phyloP scores from a whole-genome alignment of 495 filamentous ascomycete genomes.

The Trichoderma virens region DNA sequence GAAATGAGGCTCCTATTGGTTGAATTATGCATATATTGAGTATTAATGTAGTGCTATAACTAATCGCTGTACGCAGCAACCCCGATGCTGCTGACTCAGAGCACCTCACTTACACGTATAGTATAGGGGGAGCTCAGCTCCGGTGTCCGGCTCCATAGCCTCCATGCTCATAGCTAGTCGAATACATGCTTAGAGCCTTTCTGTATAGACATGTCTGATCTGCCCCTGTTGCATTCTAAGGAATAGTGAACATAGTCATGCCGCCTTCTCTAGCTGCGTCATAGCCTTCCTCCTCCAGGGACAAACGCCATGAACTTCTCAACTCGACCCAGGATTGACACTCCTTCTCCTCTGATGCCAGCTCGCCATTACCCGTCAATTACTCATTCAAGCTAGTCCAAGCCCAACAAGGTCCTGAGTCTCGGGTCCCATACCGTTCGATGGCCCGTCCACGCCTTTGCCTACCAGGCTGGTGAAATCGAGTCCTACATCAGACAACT shows the following conservation, averaged over 20 bases:
- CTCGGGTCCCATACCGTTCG: conserved; percentile 13
- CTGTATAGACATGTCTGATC: too few species aligned
- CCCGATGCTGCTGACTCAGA: too few species aligned
- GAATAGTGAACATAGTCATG: not conserved
- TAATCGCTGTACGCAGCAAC: too few species aligned
- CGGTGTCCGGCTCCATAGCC: too few species aligned
- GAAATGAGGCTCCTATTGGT: too few species aligned
- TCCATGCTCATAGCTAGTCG: too few species aligned
- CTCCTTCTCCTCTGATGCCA: not conserved
- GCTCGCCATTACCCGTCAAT: not conserved
- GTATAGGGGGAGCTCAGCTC: too few species aligned
- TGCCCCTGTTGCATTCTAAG: not conserved
- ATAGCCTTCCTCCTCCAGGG: not conserved
- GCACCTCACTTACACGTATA: too few species aligned
- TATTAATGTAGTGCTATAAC: too few species aligned
- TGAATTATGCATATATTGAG: too few species aligned
- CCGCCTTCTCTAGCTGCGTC: not conserved
- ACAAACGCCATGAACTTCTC: not conserved
- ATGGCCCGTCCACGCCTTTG: conserved; percentile 22
- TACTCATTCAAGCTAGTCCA: conserved; percentile 25
- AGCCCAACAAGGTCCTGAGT: conserved; percentile 30
- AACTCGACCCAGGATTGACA: too few species aligned
- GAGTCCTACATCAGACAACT: conserved; percentile 78
- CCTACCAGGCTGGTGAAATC: conserved; percentile 75
- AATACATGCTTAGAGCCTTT: too few species aligned